Conservation (phyloP, 805 yeast species). For the Saturnispora diversa region DNA sequence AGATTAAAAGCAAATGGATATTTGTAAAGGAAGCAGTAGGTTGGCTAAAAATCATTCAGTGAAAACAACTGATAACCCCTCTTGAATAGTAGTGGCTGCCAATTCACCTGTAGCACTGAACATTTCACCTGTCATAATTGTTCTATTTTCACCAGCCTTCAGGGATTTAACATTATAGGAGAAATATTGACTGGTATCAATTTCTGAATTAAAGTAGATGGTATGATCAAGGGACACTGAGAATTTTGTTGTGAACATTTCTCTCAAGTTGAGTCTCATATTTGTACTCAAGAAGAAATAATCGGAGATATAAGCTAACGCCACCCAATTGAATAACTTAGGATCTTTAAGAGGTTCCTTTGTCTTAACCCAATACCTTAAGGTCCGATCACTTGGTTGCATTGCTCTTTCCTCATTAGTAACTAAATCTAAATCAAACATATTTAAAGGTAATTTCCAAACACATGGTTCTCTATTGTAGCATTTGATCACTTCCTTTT, state of each 20-base stretch:
- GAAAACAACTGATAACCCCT: slow-evolving; percentile 42
- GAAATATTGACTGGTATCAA: slow-evolving; percentile 39
- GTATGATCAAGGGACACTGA: slow-evolving; percentile 61
- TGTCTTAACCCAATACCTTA: slow-evolving; percentile 29
- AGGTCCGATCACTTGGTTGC: slow-evolving; percentile 20
- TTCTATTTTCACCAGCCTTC: slow-evolving; percentile 44
- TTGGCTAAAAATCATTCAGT: slow-evolving; percentile 10
- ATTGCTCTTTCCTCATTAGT: slow-evolving; percentile 15
- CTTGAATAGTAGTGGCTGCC: slow-evolving; percentile 57
- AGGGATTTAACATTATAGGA: slow-evolving; percentile 41
- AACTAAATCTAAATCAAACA: slow-evolving; percentile 27
- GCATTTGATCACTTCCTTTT: slow-evolving; percentile 19
- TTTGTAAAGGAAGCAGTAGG: background rate
- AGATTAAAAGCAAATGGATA: background rate
- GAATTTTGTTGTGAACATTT: slow-evolving; percentile 38
- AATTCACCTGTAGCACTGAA: slow-evolving; percentile 42
- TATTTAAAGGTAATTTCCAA: slow-evolving; percentile 28
- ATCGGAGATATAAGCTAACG: slow-evolving; percentile 53
- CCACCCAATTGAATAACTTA: slow-evolving; percentile 41
- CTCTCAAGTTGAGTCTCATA: slow-evolving; percentile 42
- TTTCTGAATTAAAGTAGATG: slow-evolving; percentile 53
- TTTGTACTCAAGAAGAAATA: slow-evolving; percentile 45
- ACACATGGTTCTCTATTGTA: slow-evolving; percentile 29
- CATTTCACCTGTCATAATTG: slow-evolving; percentile 51
- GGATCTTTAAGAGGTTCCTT: slow-evolving; percentile 22